Conservation (phyloP, 164 flowering plant species). For the Sextonia rubra region DNA sequence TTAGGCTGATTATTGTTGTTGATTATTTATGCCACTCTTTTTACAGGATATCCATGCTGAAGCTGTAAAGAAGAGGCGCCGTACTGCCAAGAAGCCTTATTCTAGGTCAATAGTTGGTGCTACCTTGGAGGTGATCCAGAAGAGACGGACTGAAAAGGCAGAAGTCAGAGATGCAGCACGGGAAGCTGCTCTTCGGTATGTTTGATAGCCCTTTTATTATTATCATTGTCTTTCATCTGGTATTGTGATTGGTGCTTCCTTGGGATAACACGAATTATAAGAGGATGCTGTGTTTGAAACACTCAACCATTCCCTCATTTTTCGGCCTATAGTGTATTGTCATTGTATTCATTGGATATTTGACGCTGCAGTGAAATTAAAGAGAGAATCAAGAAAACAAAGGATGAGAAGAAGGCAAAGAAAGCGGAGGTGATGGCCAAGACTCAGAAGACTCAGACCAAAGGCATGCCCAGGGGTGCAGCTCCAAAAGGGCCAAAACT, state of each 20-base stretch:
- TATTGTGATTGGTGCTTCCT: not conserved
- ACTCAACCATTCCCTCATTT: not conserved
- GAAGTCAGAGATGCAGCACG: constrained; percentile 52
- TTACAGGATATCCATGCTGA: constrained; percentile 39
- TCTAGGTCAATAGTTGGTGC: constrained; percentile 53
- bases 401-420: constrained; percentile 53
- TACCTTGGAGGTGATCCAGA: constrained; percentile 47
- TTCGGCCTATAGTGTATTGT: not conserved
- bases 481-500: constrained; percentile 39
- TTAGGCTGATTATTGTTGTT: not conserved
- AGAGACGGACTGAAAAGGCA: constrained; percentile 42
- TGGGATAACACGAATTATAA: not conserved
- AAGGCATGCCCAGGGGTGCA: constrained; percentile 36
- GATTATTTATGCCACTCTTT: not conserved
- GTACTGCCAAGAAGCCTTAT: constrained; percentile 42
- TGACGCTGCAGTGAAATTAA: constrained; percentile 35
- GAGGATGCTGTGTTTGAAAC: not conserved
- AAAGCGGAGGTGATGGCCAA: constrained; percentile 42
- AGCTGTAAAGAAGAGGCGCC: constrained; percentile 46
- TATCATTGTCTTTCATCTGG: not conserved
- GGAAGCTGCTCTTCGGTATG: constrained; percentile 48
- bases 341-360: not conserved
- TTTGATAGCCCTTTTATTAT: not conserved
- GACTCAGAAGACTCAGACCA: constrained; percentile 27
- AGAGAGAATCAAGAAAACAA: constrained; percentile 49